Conservation (phyloP, 2,329 filamentous ascomycete genomes). For the Aureobasidium vineae region DNA sequence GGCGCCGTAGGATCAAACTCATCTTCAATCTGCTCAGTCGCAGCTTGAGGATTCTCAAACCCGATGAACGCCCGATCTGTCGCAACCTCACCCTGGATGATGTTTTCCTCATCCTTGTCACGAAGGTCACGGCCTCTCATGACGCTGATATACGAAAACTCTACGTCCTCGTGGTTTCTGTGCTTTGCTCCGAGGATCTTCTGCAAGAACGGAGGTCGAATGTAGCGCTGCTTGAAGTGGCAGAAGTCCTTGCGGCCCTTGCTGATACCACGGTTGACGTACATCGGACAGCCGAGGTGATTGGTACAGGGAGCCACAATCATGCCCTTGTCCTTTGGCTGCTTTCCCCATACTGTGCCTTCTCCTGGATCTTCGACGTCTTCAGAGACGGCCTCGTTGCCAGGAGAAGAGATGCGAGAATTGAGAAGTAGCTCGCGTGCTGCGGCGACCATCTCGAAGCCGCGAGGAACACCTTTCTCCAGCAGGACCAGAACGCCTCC, state of each 20-base stretch:
- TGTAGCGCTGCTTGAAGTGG: slow-evolving; percentile 85
- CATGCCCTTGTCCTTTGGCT: slow-evolving; percentile 58
- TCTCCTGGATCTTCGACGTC: slow-evolving; percentile 27
- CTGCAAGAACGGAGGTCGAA: slow-evolving; percentile 79
- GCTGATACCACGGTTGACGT: slow-evolving; percentile 63
- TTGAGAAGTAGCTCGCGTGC: slow-evolving; percentile 76
- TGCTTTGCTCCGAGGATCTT: slow-evolving; percentile 65
- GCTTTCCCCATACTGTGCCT: slow-evolving; percentile 31
- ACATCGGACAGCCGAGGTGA: slow-evolving; percentile 87
- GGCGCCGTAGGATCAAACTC: slow-evolving; percentile 29
- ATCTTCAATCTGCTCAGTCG: neutral
- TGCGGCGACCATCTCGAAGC: slow-evolving; percentile 87
- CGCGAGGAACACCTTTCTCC: slow-evolving; percentile 87
- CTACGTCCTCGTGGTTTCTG: slow-evolving; percentile 83
- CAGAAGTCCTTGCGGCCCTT: slow-evolving; percentile 84
- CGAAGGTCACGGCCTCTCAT: slow-evolving; percentile 69
- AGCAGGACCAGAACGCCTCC: slow-evolving; percentile 84
- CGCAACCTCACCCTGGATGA: slow-evolving; percentile 54
- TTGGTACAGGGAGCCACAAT: slow-evolving; percentile 75
- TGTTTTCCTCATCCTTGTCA: slow-evolving; percentile 36
- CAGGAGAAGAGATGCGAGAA: slow-evolving; percentile 67
- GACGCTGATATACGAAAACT: slow-evolving; percentile 86
- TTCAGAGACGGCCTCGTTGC: slow-evolving; percentile 43
- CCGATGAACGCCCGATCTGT: slow-evolving; percentile 69
- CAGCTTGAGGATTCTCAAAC: slow-evolving; percentile 54